Base-by-base conservation (phyloP, 108 stramenopile species). In the Cyclostephanos tholiformis region DNA sequence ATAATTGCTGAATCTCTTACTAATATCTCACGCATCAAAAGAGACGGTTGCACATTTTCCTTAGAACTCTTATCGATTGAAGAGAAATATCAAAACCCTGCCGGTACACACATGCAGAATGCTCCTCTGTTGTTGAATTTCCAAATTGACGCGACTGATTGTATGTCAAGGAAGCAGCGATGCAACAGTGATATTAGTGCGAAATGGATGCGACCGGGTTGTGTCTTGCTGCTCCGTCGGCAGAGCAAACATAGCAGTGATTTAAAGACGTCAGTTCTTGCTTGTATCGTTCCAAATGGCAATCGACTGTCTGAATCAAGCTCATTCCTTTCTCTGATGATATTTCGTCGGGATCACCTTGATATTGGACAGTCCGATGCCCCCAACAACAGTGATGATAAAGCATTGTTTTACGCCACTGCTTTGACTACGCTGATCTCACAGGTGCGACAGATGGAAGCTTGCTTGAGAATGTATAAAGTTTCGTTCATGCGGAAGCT, bases 371-470 rank as follows among this genome's bases (percentile, higher is more conserved):
- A 60, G 11, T n/a, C 39, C 12, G 50, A 41, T 7, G 29, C 51
- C 35, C 19, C 55, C 39, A 59, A 59, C 35, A 36, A 36, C 36
- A 57, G 23, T 59, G 52, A 29, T 63, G 57, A 52, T 10, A 46
- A 49, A n/a, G 0, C n/a, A 41, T 17, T 49, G 60, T 71, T 89
- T 80, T 52, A 71, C 44, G 76, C 87, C 41, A 64, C 62, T 41
- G 83, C 88, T 29, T 26, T 94, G n/a, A 65, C 85, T 13, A 82
- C 87, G n/a, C 67, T 94, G 23, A 79, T 94, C 51, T 79, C 83
- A 14, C 81, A 89, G 60, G 70, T 75, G 41, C 77, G 93, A 12
- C 89, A 90, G 67, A 91, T 91, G 72, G 89, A 89, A 52, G 93
- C 91, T 25, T 89, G 91, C 50, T 56, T 68, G 23, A 57, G 75